phyloP scores from a whole-genome alignment of 2,329 filamentous ascomycete species.

The Stemphylium vesicarium region DNA sequence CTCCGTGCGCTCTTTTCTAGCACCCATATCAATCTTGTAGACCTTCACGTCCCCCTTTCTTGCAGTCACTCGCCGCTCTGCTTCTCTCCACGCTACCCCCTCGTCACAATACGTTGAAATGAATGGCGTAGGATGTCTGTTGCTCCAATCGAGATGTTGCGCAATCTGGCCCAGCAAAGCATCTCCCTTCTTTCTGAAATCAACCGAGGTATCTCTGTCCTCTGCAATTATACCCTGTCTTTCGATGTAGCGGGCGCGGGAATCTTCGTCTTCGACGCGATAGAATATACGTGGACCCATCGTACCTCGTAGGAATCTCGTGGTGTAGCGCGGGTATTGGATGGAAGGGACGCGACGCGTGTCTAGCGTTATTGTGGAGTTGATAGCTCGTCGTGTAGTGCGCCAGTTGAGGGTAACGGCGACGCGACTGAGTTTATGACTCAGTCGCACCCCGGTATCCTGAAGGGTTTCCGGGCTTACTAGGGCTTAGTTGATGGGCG shows the following conservation, averaged over 20 bases:
- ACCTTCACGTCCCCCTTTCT: neutral
- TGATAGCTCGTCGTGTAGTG: no score
- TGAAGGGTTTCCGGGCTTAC: no score
- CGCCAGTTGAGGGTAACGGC: no score
- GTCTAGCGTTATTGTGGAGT: no score
- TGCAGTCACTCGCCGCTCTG: neutral
- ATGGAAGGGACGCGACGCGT: no score
- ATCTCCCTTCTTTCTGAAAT: neutral
- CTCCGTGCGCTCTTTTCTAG: neutral
- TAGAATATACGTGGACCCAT: neutral
- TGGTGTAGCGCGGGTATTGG: neutral
- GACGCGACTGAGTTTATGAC: no score
- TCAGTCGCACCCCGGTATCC: no score
- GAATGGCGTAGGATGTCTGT: neutral
- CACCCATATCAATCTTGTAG: neutral
- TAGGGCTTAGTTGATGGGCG: no score
- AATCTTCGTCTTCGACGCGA: neutral
- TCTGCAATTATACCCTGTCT: neutral
- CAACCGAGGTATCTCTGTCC: neutral
- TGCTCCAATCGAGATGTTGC: neutral
- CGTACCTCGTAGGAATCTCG: neutral
- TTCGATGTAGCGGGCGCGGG: neutral
- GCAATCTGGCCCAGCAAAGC: neutral
- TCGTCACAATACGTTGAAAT: neutral
- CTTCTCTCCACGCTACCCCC: neutral